These are phyloP conservation scores for Kwoniella botswanensis DNA, from an alignment of 768 basidiomycete species.

Conservation along the genomic window DNA sequence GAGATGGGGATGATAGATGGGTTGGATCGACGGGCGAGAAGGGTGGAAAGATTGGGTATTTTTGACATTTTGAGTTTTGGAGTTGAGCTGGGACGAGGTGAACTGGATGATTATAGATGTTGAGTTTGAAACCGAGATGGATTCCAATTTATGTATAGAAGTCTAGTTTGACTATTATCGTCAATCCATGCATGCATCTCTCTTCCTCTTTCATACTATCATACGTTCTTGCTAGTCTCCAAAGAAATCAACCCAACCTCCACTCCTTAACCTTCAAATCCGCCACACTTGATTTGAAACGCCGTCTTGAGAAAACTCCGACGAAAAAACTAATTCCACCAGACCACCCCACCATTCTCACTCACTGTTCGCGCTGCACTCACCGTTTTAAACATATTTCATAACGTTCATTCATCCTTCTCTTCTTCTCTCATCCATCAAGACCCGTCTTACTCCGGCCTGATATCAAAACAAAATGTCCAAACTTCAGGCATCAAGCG, in stretches of 20 bases:
- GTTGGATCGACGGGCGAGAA: constrained; percentile 40
- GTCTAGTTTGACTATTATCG: background rate
- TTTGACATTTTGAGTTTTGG: constrained; percentile 13
- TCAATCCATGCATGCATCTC: background rate
- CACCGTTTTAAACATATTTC: background rate
- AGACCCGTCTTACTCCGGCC: constrained; percentile 27
- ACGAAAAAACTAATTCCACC: constrained; percentile 25
- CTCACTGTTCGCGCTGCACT: background rate
- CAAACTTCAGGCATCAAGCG: constrained; percentile 99
- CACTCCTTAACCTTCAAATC: background rate
- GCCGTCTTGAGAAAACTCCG: constrained; percentile 22
- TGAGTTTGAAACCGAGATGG: background rate
- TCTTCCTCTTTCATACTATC: background rate
- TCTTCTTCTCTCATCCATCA: constrained; percentile 25
- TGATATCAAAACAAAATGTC: constrained; percentile 41
- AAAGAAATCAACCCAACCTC: constrained; percentile 4
- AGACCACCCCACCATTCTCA: background rate
- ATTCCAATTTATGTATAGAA: background rate
- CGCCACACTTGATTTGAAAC: constrained; percentile 16
- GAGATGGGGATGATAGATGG: constrained; percentile 53
- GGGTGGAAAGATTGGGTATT: constrained; percentile 14
- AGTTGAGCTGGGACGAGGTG: background rate
- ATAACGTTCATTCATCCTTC: constrained; percentile 10
- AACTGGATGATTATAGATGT: background rate
- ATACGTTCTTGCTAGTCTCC: background rate